Base-by-base conservation (phyloP, 2,329 filamentous ascomycete species). In the Ophiostoma triangulosporum region DNA sequence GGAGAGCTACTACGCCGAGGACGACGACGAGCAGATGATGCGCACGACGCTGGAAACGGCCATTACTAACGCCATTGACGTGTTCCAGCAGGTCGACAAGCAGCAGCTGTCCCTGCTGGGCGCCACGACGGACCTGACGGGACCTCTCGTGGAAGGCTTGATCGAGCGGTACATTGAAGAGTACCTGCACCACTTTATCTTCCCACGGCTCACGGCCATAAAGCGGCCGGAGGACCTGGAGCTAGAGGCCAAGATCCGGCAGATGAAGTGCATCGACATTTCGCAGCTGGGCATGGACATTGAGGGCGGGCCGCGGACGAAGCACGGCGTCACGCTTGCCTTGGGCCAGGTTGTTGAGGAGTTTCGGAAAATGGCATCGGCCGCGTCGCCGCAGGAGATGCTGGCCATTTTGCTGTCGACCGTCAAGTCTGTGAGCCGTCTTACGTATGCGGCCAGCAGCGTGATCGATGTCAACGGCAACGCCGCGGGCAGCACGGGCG, bases 141-240 rank as follows among this genome's bases (percentile, higher is more conserved):
- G 93, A 0, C 88, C 90, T 1, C 71, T 94, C 8, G 90, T 98
- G 1, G 94, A 98, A 69, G 83, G 87, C 57, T 75, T 98, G 62
- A 96, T 98, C 59, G 93, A 98, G 68, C 83, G 89, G 48, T 96
- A 98, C 68, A 82, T 98, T 40, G 81, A 88, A 0, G 93, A 97
- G 64, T 91, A 95, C 65, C 81, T 97, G 6, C 91, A 98, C 61
- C 84, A 91, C 62, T 76, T 94, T 27, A 72, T 98, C 9, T 98
- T 95, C 63, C 87, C 90, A 0, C 80, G 85, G 46, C 71, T 98
- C 22, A 88, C 83, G 64, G 76, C 81, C 2, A 80, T 94, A 60
- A 86, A 88, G 59, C 78, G 85, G 50, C 74, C 81, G 0, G 90
- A 96, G 59, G 93, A 98, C 63, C 72, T 86, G 8, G 89, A 96